Percentiles rank a stretch among this genome's conserved stretches.
phyloP scores from a whole-genome alignment of 257 asterid genomes.

The Schizonepeta tenuifolia region DNA sequence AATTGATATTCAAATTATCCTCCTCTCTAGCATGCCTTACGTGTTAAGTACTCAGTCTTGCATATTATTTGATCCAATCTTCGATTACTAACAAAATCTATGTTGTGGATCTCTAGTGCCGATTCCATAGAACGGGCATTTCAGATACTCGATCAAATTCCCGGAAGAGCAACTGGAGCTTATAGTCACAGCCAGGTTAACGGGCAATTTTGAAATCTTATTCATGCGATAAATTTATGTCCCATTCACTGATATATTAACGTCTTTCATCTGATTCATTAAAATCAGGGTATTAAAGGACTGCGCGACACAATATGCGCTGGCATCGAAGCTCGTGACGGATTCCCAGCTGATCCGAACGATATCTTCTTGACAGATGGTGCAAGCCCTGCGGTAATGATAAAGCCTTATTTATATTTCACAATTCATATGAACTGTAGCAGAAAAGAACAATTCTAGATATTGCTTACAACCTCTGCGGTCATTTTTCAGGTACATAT shows the following conservation, averaged over 20 bases:
- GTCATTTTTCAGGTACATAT: constrained; percentile 81
- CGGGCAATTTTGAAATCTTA: constrained; percentile 16
- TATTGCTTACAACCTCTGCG: constrained; percentile 36
- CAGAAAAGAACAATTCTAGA: not conserved
- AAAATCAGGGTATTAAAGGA: constrained; percentile 86
- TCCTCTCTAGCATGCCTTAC: too few relatives aligned
- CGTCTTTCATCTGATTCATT: not conserved
- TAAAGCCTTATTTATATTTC: constrained; percentile 23
- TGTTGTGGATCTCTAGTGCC: constrained; percentile 55
- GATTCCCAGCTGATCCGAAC: constrained; percentile 87
- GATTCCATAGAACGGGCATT: constrained; percentile 92
- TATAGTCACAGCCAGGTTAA: constrained; percentile 97
- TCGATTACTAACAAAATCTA: constrained; percentile 18
- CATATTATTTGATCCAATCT: constrained; percentile 4
- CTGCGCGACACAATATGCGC: constrained; percentile 93
- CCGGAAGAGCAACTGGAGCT: constrained; percentile 99
- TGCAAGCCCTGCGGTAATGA: constrained; percentile 94
- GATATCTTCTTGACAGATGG: constrained; percentile 98
- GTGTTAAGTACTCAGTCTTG: constrained; percentile 9
- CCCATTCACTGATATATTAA: constrained; percentile 1
- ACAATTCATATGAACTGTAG: not conserved
- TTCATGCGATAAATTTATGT: not conserved
- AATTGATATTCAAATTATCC: too few relatives aligned
- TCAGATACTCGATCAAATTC: constrained; percentile 92
- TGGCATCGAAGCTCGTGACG: constrained; percentile 98